A percentile compares a stretch with the other conserved stretches of the same genome.
phyloP scores from a whole-genome alignment of 176 grass and related monocot species.

The Juncus effusus region DNA sequence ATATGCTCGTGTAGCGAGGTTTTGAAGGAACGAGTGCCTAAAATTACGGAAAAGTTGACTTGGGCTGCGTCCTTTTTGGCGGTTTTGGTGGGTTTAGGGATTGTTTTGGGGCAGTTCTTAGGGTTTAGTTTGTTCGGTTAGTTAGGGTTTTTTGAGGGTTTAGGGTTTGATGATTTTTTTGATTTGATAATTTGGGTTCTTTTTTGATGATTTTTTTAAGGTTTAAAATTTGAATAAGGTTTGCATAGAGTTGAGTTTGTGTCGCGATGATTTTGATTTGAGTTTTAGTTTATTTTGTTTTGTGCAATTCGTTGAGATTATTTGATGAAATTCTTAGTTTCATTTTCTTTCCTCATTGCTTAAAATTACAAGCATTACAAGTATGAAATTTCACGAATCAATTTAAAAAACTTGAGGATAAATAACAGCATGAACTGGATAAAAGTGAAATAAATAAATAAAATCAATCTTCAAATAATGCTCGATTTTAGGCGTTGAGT shows the following conservation, averaged over 20 bases:
- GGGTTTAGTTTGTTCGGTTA: conserved; percentile 83
- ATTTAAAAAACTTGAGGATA: background rate
- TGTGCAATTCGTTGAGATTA: too few species aligned
- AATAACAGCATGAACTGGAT: background rate
- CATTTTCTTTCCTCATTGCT: background rate
- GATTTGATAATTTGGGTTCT: too few species aligned
- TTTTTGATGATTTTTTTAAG: too few species aligned
- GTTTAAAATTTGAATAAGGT: too few species aligned
- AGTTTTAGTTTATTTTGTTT: too few species aligned
- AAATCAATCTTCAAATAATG: background rate
- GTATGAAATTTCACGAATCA: conserved; percentile 8
- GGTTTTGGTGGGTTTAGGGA: conserved; percentile 74
- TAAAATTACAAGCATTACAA: background rate
- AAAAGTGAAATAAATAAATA: background rate
- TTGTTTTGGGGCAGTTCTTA: conserved; percentile 75
- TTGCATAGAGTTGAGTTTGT: too few species aligned
- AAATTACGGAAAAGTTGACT: conserved; percentile 93
- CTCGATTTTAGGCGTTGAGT: background rate
- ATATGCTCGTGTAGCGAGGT: conserved; percentile 91
- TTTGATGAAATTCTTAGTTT: conserved; percentile 1
- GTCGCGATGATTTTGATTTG: too few species aligned
- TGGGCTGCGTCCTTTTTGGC: conserved; percentile 92
- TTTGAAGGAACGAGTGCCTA: conserved; percentile 78
- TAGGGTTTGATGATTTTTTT: background rate
- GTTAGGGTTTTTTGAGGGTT: background rate